Evolutionary conservation across 2,329 filamentous ascomycete species (phyloP), one percentile per base, ranked within the genome.

Genomic region (Monilinia fructicola): DNA sequence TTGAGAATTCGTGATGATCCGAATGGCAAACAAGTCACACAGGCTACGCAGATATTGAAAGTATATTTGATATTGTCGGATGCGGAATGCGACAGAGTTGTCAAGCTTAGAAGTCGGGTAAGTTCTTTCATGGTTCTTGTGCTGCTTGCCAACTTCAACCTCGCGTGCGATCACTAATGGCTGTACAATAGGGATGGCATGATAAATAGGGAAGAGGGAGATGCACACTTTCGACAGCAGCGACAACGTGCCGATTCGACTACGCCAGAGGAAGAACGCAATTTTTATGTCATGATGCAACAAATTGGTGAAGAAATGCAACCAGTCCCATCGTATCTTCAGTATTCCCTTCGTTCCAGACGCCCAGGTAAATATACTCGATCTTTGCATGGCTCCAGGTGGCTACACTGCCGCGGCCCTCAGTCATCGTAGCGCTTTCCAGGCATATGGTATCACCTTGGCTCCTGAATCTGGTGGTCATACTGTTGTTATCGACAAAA

Each of bases 211-310:
- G 71, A 77, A 0, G 69, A 74, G 48, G 82, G 79, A 0, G 81
- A 85, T 55, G 61, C 40, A 0, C 77, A 75, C 68, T 85, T 84
- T 71, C 56, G 76, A 59, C 74, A 72, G 3, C 80, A 82, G 69
- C 78, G 79, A 52, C 46, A 72, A 4, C 69, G 65, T 1, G 76
- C 80, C 11, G 81, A 83, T 68, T 72, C 77, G 1, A 61, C 75
- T 1, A 67, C 69, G 28, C 52, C 67, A 5, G 69, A 73, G 9
- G 66, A 50, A 3, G 69, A 69, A 11, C 50, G 26, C 0, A 69
- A 66, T 54, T 81, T 83, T 69, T 82, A 77, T 70, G 63, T 66
- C 0, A 73, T 83, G 74, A 84, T 83, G 81, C 69, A 72, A 52
- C 61, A 67, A 1, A 81, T 85, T 46, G 81, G 73, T 1, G 21